Evolutionary conservation across 1,284 basidiomycete species (phyloP).

Genomic region (Cutaneotrichosporon dermatis): DNA sequence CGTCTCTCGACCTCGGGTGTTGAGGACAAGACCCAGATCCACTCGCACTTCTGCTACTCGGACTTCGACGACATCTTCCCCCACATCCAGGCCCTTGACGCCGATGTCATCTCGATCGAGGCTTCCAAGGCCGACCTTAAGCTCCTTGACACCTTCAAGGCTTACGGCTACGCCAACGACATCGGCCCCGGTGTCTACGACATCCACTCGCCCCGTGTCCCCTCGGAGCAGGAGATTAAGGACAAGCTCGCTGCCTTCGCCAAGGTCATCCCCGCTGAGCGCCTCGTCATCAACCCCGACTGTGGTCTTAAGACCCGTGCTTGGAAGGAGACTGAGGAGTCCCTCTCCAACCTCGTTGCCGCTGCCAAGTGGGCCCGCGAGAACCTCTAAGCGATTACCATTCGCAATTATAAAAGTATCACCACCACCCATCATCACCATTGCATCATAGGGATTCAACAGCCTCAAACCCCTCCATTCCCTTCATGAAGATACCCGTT

Average conservation of each 20-base stretch:
- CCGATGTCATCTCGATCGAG: slow-evolving; percentile 99
- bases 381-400: slow-evolving; percentile 57
- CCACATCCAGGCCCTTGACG: slow-evolving; percentile 93
- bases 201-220: slow-evolving; percentile 99
- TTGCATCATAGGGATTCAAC: slow-evolving; percentile 21
- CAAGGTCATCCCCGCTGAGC: slow-evolving; percentile 67
- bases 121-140: slow-evolving; percentile 98
- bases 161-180: slow-evolving; percentile 93
- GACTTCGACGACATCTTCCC: slow-evolving; percentile 96
- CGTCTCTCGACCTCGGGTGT: slow-evolving; percentile 93
- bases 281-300: slow-evolving; percentile 88
- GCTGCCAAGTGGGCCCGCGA: slow-evolving; percentile 85
- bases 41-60: slow-evolving; percentile 79
- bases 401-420: slow-evolving; percentile 8
- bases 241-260: slow-evolving; percentile 85
- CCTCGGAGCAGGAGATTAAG: slow-evolving; percentile 87
- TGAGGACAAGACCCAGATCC: slow-evolving; percentile 83
- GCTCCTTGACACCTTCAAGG: slow-evolving; percentile 90
- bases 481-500: slow-evolving; percentile 24
- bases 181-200: slow-evolving; percentile 99
- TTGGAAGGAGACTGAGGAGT: slow-evolving; percentile 90
- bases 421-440: neutral
- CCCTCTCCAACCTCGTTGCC: slow-evolving; percentile 79
- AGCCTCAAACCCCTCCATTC: slow-evolving; percentile 17
- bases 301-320: slow-evolving; percentile 79